Evolutionary conservation across 225 moss, liverwort and hornwort species (phyloP).

Genomic region (Pleurozium schreberi): DNA sequence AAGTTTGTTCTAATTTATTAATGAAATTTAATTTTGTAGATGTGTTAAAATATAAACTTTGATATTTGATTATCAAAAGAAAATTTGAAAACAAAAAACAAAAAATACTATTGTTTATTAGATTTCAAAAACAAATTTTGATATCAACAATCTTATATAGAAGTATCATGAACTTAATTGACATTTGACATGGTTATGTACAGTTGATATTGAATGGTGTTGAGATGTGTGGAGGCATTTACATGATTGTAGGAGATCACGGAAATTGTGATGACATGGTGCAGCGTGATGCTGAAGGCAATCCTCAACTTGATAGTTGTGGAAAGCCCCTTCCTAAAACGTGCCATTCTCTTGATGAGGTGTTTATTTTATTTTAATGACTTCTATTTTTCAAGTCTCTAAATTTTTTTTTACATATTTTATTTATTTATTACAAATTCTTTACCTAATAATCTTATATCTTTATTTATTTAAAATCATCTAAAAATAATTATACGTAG

Average conservation of each 20-base stretch:
- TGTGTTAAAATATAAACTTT: too few relatives aligned
- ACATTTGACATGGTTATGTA: background rate
- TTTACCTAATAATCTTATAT: background rate
- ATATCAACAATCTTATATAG: background rate
- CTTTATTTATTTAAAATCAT: background rate
- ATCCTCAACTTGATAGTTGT: slow-evolving; percentile 29
- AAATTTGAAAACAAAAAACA: background rate
- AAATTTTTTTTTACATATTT: rapidly evolving
- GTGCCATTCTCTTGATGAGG: slow-evolving; percentile 50
- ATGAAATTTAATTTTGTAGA: background rate
- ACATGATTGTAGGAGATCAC: slow-evolving; percentile 63
- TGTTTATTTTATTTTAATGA: background rate
- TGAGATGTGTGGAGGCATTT: slow-evolving; percentile 58
- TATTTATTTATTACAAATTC: rapidly evolving
- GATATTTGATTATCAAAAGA: background rate
- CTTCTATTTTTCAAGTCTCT: rapidly evolving
- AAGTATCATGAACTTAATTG: too few relatives aligned
- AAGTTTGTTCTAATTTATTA: background rate
- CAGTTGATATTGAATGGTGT: slow-evolving; percentile 55
- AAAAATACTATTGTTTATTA: background rate
- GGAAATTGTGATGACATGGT: slow-evolving; percentile 82
- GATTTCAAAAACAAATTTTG: too few relatives aligned
- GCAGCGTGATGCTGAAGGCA: slow-evolving; percentile 46
- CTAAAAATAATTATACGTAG: too few relatives aligned
- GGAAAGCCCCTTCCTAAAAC: slow-evolving; percentile 54